phyloP scores from a whole-genome alignment of 1,284 basidiomycete genomes.

The Coriolopsis trogii region DNA sequence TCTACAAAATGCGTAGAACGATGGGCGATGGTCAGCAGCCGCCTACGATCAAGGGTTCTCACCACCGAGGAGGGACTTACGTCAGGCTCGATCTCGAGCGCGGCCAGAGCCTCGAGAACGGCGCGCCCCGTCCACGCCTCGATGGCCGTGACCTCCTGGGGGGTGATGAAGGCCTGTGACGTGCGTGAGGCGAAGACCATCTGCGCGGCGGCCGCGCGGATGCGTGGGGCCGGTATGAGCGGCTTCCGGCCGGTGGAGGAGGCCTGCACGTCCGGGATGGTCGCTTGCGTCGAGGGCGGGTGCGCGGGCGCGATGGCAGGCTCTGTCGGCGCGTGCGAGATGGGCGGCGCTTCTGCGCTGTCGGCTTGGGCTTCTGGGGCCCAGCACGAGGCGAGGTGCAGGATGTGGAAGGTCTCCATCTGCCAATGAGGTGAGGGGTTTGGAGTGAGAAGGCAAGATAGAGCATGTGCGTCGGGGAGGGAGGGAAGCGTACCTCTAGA shows the following conservation, averaged over 20 bases:
- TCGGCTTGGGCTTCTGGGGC: constrained; percentile 17
- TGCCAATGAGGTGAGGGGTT: too few species aligned
- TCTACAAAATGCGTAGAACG: constrained; percentile 25
- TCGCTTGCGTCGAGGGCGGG: constrained; percentile 33
- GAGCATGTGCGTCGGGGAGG: background rate
- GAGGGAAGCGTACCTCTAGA: constrained; percentile 57
- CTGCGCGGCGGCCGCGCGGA: constrained; percentile 77
- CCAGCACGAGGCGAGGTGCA: constrained; percentile 72
- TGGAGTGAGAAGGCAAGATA: constrained; percentile 10
- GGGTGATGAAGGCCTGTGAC: constrained; percentile 79
- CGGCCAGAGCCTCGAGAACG: constrained; percentile 50
- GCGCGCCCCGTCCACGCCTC: constrained; percentile 68
- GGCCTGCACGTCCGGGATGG: constrained; percentile 32
- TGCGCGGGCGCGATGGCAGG: constrained; percentile 34
- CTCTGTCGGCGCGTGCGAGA: constrained; percentile 47
- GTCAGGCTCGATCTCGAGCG: constrained; percentile 40
- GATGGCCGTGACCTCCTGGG: constrained; percentile 62
- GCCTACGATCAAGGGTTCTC: constrained; percentile 1
- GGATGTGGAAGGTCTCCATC: constrained; percentile 85
- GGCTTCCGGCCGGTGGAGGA: constrained; percentile 24
- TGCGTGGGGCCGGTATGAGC: constrained; percentile 42
- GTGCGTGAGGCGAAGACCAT: constrained; percentile 84
- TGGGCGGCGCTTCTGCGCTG: constrained; percentile 38
- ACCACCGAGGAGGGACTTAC: constrained; percentile 43
- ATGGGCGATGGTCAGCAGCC: background rate